Conservation (phyloP, 495 filamentous ascomycete species). For the Neurospora tetrasperma region DNA sequence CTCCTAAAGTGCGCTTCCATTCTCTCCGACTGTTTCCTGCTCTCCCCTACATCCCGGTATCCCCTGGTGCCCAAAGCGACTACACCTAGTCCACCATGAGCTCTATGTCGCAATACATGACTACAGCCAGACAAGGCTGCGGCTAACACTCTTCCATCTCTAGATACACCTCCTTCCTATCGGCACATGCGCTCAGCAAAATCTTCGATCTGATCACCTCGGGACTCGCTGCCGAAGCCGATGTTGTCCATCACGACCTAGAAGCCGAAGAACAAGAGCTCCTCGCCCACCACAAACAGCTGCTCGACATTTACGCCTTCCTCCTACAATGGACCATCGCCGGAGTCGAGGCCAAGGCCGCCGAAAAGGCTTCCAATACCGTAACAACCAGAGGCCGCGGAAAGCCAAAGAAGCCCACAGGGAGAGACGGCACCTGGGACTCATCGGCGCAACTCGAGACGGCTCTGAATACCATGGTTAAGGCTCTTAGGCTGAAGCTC, state of each 20-base stretch:
- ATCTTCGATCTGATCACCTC: constrained; percentile 88
- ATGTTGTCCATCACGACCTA: constrained; percentile 72
- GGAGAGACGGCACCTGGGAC: constrained; percentile 77
- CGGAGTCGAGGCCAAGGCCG: constrained; percentile 84
- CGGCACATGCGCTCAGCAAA: constrained; percentile 75
- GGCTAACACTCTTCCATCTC: constrained; percentile 1
- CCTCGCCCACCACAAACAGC: constrained; percentile 72
- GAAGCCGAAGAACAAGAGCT: constrained; percentile 86
- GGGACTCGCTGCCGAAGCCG: constrained; percentile 85
- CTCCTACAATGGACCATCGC: constrained; percentile 90
- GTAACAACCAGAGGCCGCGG: constrained; percentile 60
- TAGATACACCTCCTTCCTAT: constrained; percentile 77
- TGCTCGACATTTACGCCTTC: constrained; percentile 92
- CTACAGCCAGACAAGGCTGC: background rate
- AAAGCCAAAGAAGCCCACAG: constrained; percentile 57
- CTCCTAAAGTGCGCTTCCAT: constrained; percentile 86
- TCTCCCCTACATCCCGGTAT: constrained; percentile 1
- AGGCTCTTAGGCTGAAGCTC: constrained; percentile 86
- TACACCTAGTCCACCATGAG: constrained; percentile 4
- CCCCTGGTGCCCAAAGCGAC: background rate
- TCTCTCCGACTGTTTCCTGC: constrained; percentile 25
- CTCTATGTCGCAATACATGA: background rate
- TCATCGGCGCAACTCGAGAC: constrained; percentile 76
- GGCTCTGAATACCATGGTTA: constrained; percentile 89
- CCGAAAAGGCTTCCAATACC: constrained; percentile 70